A percentile compares a stretch with the other conserved stretches of the same genome.
Conservation (phyloP, 2,329 filamentous ascomycete genomes). For the Apiospora hydei region DNA sequence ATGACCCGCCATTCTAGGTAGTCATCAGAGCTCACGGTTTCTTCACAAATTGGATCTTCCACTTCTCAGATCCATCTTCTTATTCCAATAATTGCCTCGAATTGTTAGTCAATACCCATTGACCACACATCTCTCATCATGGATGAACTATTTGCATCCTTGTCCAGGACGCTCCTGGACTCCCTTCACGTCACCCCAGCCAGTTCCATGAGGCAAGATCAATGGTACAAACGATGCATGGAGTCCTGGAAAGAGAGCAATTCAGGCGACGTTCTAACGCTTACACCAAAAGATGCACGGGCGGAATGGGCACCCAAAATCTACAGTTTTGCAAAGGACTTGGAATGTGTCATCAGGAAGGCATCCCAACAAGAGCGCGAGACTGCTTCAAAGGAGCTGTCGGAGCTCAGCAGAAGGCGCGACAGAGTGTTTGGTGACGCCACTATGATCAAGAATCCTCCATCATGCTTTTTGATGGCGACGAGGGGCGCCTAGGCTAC, state of each 20-base stretch:
- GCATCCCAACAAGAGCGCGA: neutral
- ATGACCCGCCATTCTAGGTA: neutral
- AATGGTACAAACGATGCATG: slow-evolving; percentile 9
- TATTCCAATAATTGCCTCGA: neutral
- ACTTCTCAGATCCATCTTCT: too few species aligned
- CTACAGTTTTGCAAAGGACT: neutral
- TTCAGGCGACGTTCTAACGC: neutral
- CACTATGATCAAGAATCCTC: neutral
- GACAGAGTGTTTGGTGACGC: neutral
- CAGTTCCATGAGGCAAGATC: neutral
- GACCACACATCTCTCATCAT: neutral
- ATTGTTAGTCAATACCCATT: neutral
- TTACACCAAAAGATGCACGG: neutral
- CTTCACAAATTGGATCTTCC: neutral
- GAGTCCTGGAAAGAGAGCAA: neutral
- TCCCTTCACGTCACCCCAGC: neutral
- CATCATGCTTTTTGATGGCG: slow-evolving; percentile 4
- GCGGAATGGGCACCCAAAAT: neutral
- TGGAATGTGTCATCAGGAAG: neutral
- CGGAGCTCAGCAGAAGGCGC: neutral
- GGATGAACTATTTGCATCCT: neutral
- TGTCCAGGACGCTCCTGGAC: neutral
- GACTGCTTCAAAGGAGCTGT: too few species aligned
- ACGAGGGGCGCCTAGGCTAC: neutral
- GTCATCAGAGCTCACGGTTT: neutral